These are phyloP conservation scores for Colletotrichum sp. DNA, from an alignment of 2,329 filamentous ascomycete species.

Conservation along the genomic window DNA sequence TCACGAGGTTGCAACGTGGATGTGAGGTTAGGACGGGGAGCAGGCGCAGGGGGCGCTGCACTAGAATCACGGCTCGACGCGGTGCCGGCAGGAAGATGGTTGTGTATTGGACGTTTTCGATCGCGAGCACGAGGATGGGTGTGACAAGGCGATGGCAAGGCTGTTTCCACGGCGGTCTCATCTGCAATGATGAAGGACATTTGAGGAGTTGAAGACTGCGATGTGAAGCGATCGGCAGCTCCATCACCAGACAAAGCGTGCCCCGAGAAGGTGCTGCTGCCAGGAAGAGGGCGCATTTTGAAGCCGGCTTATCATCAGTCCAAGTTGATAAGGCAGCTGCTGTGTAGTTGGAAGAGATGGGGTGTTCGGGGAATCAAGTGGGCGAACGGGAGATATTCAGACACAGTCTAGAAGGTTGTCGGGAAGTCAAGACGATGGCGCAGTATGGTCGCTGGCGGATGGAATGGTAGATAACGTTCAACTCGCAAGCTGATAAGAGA, in stretches of 20 bases:
- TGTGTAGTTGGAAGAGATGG: neutral
- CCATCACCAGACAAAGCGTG: neutral
- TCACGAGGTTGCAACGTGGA: conserved; percentile 23
- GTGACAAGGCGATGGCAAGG: conserved; percentile 31
- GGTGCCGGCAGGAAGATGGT: neutral
- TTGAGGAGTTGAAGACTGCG: conserved; percentile 38
- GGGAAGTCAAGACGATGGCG: neutral
- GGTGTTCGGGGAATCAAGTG: neutral
- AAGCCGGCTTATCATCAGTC: neutral
- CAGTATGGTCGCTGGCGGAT: neutral
- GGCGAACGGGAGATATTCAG: neutral
- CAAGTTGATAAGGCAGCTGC: neutral
- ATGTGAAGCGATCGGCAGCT: conserved; percentile 1
- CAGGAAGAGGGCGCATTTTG: conserved; percentile 50
- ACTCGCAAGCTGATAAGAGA: neutral
- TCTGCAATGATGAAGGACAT: conserved; percentile 60
- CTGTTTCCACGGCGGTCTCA: conserved; percentile 51
- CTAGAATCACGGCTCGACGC: neutral
- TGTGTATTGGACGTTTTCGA: conserved; percentile 29
- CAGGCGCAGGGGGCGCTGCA: neutral
- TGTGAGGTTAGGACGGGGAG: conserved; percentile 17
- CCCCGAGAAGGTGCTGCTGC: conserved; percentile 44
- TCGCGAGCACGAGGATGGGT: conserved; percentile 32
- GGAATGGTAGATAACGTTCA: neutral
- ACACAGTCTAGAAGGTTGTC: neutral